A percentile compares a stretch with the other conserved stretches of the same genome.
phyloP scores from a whole-genome alignment of 306 rosid genomes.

The Canavalia ensiformis region DNA sequence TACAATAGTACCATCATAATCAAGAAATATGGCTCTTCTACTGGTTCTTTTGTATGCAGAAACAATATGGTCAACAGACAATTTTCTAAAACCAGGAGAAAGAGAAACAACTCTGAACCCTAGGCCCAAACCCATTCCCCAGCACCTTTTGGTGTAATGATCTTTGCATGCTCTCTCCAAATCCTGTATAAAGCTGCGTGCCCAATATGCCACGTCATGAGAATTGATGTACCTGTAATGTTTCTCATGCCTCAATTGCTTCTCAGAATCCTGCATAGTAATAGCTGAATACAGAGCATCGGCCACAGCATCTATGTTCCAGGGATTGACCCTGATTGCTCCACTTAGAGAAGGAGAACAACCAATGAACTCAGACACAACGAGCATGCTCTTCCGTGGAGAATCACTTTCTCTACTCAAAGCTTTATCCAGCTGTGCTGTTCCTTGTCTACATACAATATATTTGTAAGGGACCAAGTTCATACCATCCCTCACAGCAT shows the following conservation, averaged over 20 bases:
- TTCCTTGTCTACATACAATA: constrained; percentile 78
- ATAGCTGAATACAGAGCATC: constrained; percentile 77
- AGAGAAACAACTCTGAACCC: constrained; percentile 77
- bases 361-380: constrained; percentile 87
- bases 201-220: constrained; percentile 91
- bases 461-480: constrained; percentile 88
- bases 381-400: constrained; percentile 73
- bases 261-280: constrained; percentile 66
- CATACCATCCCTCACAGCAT: constrained; percentile 87
- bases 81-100: constrained; percentile 70
- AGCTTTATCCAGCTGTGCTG: constrained; percentile 62
- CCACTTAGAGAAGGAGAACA: constrained; percentile 91
- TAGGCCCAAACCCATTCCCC: constrained; percentile 80
- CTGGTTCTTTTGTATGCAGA: constrained; percentile 68
- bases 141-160: constrained; percentile 74
- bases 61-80: constrained; percentile 64
- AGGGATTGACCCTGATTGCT: constrained; percentile 88
- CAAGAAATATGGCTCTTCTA: constrained; percentile 76
- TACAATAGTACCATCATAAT: constrained; percentile 83
- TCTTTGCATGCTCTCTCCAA: constrained; percentile 79
- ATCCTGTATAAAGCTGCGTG: constrained; percentile 80
- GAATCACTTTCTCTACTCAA: constrained; percentile 55
- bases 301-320: constrained; percentile 80
- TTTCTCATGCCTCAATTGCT: constrained; percentile 77
- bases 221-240: constrained; percentile 78